Evolutionary conservation across 352 stramenopile genomes (phyloP).

Genomic region (Thraustochytrium sp.): DNA sequence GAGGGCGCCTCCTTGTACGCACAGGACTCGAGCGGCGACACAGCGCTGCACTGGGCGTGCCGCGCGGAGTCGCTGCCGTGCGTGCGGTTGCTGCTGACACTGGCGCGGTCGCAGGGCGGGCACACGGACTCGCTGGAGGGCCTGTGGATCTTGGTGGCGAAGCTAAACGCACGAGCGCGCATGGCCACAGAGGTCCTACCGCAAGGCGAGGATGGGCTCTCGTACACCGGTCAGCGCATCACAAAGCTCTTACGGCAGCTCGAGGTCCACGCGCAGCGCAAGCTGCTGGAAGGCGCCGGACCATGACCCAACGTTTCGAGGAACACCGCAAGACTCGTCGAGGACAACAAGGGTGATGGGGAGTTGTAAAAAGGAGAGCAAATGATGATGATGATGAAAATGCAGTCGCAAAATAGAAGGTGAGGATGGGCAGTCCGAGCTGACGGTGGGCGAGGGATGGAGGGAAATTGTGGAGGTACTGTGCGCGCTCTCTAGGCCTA

Average conservation of each 20-base stretch:
- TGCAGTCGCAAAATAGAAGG: background rate
- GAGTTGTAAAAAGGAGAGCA: no score
- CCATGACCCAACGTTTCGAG: no score
- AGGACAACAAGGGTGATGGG: no score
- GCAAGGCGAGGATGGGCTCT: background rate
- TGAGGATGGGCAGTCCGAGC: no score
- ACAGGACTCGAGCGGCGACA: background rate
- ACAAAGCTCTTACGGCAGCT: background rate
- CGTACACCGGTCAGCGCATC: slow-evolving; percentile 28
- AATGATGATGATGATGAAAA: background rate
- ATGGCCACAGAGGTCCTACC: background rate
- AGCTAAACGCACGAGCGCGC: background rate
- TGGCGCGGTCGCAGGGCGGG: background rate
- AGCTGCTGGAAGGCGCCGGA: background rate
- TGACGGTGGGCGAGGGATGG: no score
- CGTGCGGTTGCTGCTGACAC: background rate
- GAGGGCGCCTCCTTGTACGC: background rate
- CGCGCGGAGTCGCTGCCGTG: slow-evolving; percentile 25
- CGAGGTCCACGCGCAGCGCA: slow-evolving; percentile 5
- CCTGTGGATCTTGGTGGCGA: background rate
- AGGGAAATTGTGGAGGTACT: no score
- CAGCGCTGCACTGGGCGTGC: slow-evolving; percentile 30
- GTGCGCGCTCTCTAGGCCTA: no score
- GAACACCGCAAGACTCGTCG: no score
- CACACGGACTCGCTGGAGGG: background rate